Percentiles rank a stretch among this genome's conserved stretches.
Evolutionary conservation across 805 yeast species (phyloP).

Genomic region (Pichia cephalocereana): DNA sequence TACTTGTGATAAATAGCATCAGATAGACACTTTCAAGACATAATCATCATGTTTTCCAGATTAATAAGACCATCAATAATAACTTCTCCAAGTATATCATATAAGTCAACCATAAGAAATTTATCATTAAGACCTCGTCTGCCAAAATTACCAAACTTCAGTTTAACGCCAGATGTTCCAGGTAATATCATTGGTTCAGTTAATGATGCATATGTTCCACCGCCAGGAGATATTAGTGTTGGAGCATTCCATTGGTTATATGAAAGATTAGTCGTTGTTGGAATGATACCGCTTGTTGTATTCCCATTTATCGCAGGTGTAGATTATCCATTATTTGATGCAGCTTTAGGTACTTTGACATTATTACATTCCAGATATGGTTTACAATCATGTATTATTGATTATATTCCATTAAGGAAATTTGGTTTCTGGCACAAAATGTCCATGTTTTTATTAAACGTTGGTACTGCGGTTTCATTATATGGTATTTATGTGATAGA

Average conservation of each 20-base stretch:
- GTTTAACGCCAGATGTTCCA: conserved; percentile 70
- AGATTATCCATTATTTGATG: conserved; percentile 61
- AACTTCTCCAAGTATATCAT: neutral
- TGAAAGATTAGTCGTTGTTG: conserved; percentile 63
- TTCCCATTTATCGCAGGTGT: conserved; percentile 74
- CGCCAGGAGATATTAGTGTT: conserved; percentile 51
- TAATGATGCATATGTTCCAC: conserved; percentile 75
- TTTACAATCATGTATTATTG: conserved; percentile 83
- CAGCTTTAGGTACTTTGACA: conserved; percentile 54
- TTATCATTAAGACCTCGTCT: conserved; percentile 18
- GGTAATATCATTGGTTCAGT: conserved; percentile 90
- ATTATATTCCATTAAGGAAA: conserved; percentile 81
- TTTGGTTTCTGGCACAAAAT: conserved; percentile 68
- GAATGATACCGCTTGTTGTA: conserved; percentile 67
- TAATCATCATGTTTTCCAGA: neutral
- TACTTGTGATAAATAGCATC: no score
- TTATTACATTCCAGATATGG: conserved; percentile 81
- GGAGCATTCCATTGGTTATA: conserved; percentile 94
- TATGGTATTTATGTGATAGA: conserved; percentile 79
- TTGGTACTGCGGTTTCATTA: conserved; percentile 62
- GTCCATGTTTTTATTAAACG: conserved; percentile 57
- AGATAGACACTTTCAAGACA: no score
- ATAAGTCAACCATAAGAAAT: neutral
- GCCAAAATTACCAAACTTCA: conserved; percentile 26
- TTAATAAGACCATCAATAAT: conserved; percentile 5